Evolutionary conservation across 495 filamentous ascomycete genomes (phyloP).

Genomic region (Letharia lupina): DNA sequence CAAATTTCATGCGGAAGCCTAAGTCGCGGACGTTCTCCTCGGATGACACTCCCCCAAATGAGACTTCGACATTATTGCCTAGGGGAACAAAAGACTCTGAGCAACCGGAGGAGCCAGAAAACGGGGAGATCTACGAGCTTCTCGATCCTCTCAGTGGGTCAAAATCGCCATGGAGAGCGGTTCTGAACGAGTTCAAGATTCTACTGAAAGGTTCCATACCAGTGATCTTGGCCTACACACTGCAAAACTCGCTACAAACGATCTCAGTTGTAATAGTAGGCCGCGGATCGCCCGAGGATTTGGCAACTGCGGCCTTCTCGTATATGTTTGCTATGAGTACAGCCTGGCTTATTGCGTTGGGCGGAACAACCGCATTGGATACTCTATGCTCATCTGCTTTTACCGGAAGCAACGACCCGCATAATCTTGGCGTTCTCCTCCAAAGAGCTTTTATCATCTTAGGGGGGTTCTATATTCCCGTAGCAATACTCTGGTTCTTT

Average conservation of each 20-base stretch:
- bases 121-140: slow-evolving; percentile 13
- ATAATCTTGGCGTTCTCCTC: slow-evolving; percentile 74
- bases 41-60: slow-evolving; percentile 25
- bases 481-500: slow-evolving; percentile 67
- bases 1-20: slow-evolving; percentile 16
- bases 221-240: slow-evolving; percentile 79
- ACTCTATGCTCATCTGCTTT: slow-evolving; percentile 81
- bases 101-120: slow-evolving; percentile 11
- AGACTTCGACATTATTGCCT: slow-evolving; percentile 42
- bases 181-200: slow-evolving; percentile 57
- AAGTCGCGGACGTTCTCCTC: slow-evolving; percentile 7
- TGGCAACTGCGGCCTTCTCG: slow-evolving; percentile 78
- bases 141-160: slow-evolving; percentile 19
- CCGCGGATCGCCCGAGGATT: slow-evolving; percentile 66
- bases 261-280: slow-evolving; percentile 79
- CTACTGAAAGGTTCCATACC: slow-evolving; percentile 63
- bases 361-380: slow-evolving; percentile 87
- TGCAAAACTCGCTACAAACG: slow-evolving; percentile 86
- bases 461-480: slow-evolving; percentile 63
- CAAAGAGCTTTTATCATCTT: slow-evolving; percentile 74
- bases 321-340: slow-evolving; percentile 94
- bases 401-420: slow-evolving; percentile 72
- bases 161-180: slow-evolving; percentile 20
- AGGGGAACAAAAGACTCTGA: slow-evolving; percentile 28
- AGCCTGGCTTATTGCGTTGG: slow-evolving; percentile 82